These are phyloP conservation scores for Eruca vesicaria DNA, from an alignment of 441 rosid species.

Conservation along the genomic window DNA sequence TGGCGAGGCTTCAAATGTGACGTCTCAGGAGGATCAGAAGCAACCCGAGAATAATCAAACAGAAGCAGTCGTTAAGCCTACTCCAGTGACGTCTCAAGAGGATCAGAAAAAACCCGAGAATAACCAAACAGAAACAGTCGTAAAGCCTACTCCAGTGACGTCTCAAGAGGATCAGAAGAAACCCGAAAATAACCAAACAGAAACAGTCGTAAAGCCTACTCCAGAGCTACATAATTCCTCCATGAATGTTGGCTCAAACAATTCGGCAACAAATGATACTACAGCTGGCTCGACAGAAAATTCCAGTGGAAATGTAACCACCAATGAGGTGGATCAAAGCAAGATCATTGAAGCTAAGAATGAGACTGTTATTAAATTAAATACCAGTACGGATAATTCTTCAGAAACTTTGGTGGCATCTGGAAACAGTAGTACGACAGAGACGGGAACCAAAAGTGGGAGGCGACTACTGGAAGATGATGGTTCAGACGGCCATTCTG, in stretches of 20 bases:
- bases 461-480: conserved; percentile 81
- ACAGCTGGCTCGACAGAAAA: conserved; percentile 37
- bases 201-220: conserved; percentile 45
- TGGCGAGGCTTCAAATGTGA: conserved; percentile 30
- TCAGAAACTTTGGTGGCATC: conserved; percentile 37
- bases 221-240: conserved; percentile 41
- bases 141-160: conserved; percentile 35
- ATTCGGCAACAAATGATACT: conserved; percentile 41
- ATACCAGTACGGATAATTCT: conserved; percentile 42
- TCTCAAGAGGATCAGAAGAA: conserved; percentile 43
- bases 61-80: conserved; percentile 40
- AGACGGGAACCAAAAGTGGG: conserved; percentile 49
- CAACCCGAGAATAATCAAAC: conserved; percentile 42
- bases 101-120: conserved; percentile 40
- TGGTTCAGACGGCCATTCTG: conserved; percentile 50
- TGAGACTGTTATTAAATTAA: conserved; percentile 46
- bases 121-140: conserved; percentile 40
- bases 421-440: conserved; percentile 40
- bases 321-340: conserved; percentile 40
- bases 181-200: conserved; percentile 40
- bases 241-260: conserved; percentile 27
- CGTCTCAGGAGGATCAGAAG: conserved; percentile 44
- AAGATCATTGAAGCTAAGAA: conserved; percentile 38
- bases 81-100: conserved; percentile 39
- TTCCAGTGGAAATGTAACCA: conserved; percentile 36